These are phyloP conservation scores for Alternaria metachromatica DNA, from an alignment of 2,329 filamentous ascomycete genomes.

Conservation along the genomic window DNA sequence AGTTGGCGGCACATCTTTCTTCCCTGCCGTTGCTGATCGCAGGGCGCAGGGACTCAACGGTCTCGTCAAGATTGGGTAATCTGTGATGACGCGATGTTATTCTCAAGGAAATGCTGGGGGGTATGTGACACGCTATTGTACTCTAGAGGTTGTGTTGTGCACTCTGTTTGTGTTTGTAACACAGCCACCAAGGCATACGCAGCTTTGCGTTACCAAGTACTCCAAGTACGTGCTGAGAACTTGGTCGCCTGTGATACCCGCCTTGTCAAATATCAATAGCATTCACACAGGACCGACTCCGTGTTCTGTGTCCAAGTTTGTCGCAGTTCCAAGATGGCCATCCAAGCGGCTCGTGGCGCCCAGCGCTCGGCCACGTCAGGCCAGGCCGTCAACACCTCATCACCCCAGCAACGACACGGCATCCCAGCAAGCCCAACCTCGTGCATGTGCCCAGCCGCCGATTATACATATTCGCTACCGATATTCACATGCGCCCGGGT, in stretches of 20 bases:
- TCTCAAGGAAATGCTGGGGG: neutral
- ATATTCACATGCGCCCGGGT: slow-evolving; percentile 4
- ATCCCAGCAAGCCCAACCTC: slow-evolving; percentile 21
- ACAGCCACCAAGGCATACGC: neutral
- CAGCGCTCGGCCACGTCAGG: slow-evolving; percentile 35
- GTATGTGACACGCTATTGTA: neutral
- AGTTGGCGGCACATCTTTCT: slow-evolving; percentile 10
- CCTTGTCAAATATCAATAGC: neutral
- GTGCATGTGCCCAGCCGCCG: slow-evolving; percentile 17
- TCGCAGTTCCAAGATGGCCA: slow-evolving; percentile 15
- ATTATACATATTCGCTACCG: slow-evolving; percentile 38
- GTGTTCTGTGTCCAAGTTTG: neutral
- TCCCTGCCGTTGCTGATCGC: neutral
- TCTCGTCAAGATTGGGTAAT: neutral
- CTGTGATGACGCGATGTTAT: neutral
- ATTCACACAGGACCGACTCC: slow-evolving; percentile 1
- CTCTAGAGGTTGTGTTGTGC: neutral
- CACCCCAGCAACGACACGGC: slow-evolving; percentile 37
- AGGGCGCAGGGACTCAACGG: slow-evolving; percentile 12
- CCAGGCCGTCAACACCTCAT: slow-evolving; percentile 30
- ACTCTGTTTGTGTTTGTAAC: neutral
- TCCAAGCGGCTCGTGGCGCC: slow-evolving; percentile 19
- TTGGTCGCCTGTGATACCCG: slow-evolving; percentile 3
- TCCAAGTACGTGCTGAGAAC: neutral
- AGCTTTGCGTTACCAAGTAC: slow-evolving; percentile 1